Evolutionary conservation across 2,329 filamentous ascomycete species (phyloP), one percentile per base, ranked within the genome.

Genomic region (Beauveria scarabaeidicola): DNA sequence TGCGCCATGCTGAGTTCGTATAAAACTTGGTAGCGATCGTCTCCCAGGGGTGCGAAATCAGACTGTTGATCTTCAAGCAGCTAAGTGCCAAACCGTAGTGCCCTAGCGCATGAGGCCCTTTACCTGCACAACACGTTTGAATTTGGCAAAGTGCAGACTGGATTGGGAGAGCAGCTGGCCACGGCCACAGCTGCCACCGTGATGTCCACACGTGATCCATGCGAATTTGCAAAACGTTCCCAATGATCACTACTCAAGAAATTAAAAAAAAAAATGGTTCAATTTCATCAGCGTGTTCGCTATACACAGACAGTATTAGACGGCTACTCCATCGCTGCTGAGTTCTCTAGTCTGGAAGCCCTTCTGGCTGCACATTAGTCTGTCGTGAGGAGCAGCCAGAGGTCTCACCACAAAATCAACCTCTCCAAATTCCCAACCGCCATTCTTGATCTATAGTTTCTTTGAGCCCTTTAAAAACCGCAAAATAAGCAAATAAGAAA

Each of bases 381-480:
- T 50, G 36, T 40, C 54, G 23, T 57, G 21, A 57, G 29, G 54
- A 41, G 44, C 36, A 40, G 44, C 54, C 44, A 44, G 32, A 56
- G 32, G 15, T 23, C 54, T 50, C 32, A 8, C 54, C 44, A 36
- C 32, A 36, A 58, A 43, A 36, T 43, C 44, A 52, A 29, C 19
- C 19, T 44, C 29, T 47, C 29, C 48, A 11, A 29, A 32, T n/a
- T 23, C 38, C 47, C 46, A 41, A 40, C 54, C 47, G n/a, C 36
- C 25, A 21, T 58, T 52, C 36, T 48, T 48, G 48, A 56, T 55
- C 51, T 60, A 55, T 60, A 54, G 13, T 48, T 48, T 56, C 53
- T 50, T 41, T 23, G 27, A 46, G n/a, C 23, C 52, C 52, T 51
- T 32, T 41, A 27, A 57, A 52, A 50, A 40, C 23, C 41, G 38